Evolutionary conservation across 768 basidiomycete genomes (phyloP), one percentile per base, ranked within the genome.

Genomic region (Ramaria sp.): DNA sequence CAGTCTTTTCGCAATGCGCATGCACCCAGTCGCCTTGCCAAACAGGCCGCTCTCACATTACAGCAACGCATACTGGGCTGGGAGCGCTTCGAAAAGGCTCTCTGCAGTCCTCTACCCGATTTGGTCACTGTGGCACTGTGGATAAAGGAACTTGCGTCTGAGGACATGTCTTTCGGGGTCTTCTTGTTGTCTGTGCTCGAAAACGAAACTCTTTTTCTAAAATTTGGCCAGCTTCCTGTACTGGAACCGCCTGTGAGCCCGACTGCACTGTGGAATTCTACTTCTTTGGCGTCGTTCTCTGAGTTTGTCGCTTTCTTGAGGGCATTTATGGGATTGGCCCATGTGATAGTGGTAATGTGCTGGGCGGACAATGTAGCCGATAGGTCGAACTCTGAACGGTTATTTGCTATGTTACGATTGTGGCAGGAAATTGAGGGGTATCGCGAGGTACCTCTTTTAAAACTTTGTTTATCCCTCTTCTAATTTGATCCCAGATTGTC

Each of bases 331-430:
- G 88, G 88, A 1, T 73, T 88, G 7, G 73, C 81, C 2, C 72
- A 74, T 49, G 78, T 87, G 13, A 67, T 90, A 13, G 80, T 80
- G 1, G 83, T 85, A 32, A 83, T 82, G 62, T 83, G 85, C 3
- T 91, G 86, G 83, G 78, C 87, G 12, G 88, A 89, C 60, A 86
- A 85, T 63, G 69, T 86, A 18, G 82, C 82, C 0, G 77, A 81
- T 52, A 75, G 78, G 55, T 67, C 67, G 12, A 84, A 83, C 61
- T 75, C 83, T 10, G 82, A 85, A 60, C 75, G 81, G 45, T 72
- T 78, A 0, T 67, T 89, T 7, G 78, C 76, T 6, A 71, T 88
- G 15, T 56, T 89, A 50, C 73, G 76, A 5, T 55, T 85, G 22
- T 86, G 83, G 83, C 83, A 85, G 66, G 69, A 68, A 25, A 67